Evolutionary conservation across 2,329 filamentous ascomycete genomes (phyloP), one percentile per base, ranked within the genome.

Genomic region (Sphaceloma murrayae): DNA sequence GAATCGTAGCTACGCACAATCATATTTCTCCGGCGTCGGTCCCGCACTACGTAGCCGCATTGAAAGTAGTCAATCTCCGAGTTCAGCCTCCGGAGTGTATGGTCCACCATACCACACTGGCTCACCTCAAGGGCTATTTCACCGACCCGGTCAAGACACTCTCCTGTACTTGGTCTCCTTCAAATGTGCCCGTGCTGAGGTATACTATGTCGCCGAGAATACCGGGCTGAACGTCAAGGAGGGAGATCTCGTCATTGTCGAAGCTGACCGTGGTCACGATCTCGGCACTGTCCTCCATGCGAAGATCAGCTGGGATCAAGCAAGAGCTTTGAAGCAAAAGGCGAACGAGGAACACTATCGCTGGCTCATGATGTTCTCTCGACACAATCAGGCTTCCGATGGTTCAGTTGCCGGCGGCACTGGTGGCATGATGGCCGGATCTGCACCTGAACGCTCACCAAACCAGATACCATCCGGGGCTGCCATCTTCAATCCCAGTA

Each of bases 311-410:
- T 87, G 87, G 74, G 81, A 87, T 52, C 77, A 82, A 42, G 91
- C 91, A 6, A 88, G 91, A 57, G 82, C 91, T 36, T 68, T 87
- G 52, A 94, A 95, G 62, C 85, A 93, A 54, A 81, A 91, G 54
- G 93, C 89, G 53, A 84, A 84, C 2, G 86, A 95, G 60, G 87
- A 96, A 60, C 91, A 98, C 61, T 95, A 94, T 67, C 88, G 87
- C 57, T 96, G 89, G 85, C 73, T 98, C 43, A 94, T 96, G 83
- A 91, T 96, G 84, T 98, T 95, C 62, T 94, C 50, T n/a, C 51
- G 52, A 36, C 62, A 62, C 54, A 62, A 61, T 46, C 53, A 58
- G 19, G 53, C 53, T 17, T 53, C 53, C 53, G n/a, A 53, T 54
- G 34, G 46, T 22, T 19, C 43, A 2, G 36, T 44, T 27, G 19